These are phyloP conservation scores for Termitomyces sp. DNA, from an alignment of 768 basidiomycete genomes.

Conservation along the genomic window DNA sequence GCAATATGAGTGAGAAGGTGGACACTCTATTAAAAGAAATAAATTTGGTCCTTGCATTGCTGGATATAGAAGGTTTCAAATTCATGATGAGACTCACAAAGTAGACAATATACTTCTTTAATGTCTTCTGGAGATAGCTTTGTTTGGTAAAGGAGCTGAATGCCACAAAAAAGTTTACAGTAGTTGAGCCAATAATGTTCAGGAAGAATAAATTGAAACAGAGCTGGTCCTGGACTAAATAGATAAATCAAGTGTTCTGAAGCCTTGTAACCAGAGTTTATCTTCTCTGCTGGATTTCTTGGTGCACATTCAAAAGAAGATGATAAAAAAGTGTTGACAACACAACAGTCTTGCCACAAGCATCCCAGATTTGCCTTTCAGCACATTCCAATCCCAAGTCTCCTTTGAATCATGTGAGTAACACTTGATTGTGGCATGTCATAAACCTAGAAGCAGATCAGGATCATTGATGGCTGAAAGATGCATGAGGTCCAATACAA, in stretches of 20 bases:
- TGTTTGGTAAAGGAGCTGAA: slow-evolving; percentile 23
- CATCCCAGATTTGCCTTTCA: slow-evolving; percentile 13
- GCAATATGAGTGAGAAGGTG: slow-evolving; percentile 11
- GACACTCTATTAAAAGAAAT: slow-evolving; percentile 9
- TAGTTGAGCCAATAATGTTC: slow-evolving; percentile 23
- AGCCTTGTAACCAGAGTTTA: slow-evolving; percentile 19
- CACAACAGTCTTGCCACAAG: slow-evolving; percentile 13
- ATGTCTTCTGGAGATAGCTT: slow-evolving; percentile 10
- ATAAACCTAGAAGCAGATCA: slow-evolving; percentile 32
- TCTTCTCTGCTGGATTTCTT: slow-evolving; percentile 29
- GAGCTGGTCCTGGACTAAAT: slow-evolving; percentile 24
- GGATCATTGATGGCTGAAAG: slow-evolving; percentile 30
- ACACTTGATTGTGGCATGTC: slow-evolving; percentile 27
- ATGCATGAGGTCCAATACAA: slow-evolving; percentile 44
- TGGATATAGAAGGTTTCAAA: slow-evolving; percentile 8
- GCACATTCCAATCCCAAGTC: slow-evolving; percentile 7
- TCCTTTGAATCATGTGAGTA: slow-evolving; percentile 19
- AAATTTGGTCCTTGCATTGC: slow-evolving; percentile 1
- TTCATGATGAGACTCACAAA: slow-evolving; percentile 3
- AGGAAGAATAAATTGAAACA: slow-evolving; percentile 25
- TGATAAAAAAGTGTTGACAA: slow-evolving; percentile 9
- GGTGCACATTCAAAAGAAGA: slow-evolving; percentile 26
- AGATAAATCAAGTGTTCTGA: slow-evolving; percentile 17
- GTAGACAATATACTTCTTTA: neutral
- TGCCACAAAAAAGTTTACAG: slow-evolving; percentile 26